Percentiles rank a stretch among this genome's conserved stretches.
phyloP scores from a whole-genome alignment of 805 yeast species.

The Cephaloascus albidus region DNA sequence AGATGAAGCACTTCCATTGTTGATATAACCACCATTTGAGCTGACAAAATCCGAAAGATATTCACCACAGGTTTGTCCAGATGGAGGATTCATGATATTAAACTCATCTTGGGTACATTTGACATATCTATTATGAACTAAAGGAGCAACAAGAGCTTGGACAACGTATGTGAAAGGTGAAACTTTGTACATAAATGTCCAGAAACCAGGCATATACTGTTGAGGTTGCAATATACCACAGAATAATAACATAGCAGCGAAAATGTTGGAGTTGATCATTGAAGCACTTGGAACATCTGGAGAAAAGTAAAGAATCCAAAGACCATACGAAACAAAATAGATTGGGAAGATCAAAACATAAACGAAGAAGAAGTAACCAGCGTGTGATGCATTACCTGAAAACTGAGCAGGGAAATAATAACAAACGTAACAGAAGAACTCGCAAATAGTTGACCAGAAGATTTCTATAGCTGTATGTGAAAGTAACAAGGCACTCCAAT shows the following conservation, averaged over 20 bases:
- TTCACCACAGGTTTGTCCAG: slow-evolving; percentile 40
- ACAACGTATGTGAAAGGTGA: slow-evolving; percentile 42
- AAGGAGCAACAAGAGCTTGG: slow-evolving; percentile 27
- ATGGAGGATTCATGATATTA: slow-evolving; percentile 27
- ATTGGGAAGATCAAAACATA: slow-evolving; percentile 13
- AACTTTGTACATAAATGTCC: slow-evolving; percentile 36
- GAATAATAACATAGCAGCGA: slow-evolving; percentile 22
- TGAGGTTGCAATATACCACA: slow-evolving; percentile 35
- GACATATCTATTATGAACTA: slow-evolving; percentile 26
- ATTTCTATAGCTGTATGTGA: slow-evolving; percentile 36
- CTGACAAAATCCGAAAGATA: slow-evolving; percentile 26
- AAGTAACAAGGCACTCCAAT: slow-evolving; percentile 30
- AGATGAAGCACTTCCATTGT: slow-evolving; percentile 17
- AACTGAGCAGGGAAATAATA: slow-evolving; percentile 41
- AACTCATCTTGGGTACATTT: slow-evolving; percentile 26
- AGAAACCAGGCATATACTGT: slow-evolving; percentile 34
- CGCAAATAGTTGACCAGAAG: slow-evolving; percentile 34
- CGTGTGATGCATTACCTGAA: slow-evolving; percentile 16
- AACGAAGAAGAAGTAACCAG: slow-evolving; percentile 24
- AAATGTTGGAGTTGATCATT: slow-evolving; percentile 27
- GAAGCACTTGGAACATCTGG: slow-evolving; percentile 34
- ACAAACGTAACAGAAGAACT: slow-evolving; percentile 31
- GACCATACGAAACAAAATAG: slow-evolving; percentile 23
- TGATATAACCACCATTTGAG: slow-evolving; percentile 32
- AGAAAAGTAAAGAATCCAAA: slow-evolving; percentile 31